A percentile compares a stretch with the other conserved stretches of the same genome.
Evolutionary conservation across 495 filamentous ascomycete species (phyloP).

Genomic region (Astrothelium macrocarpum): DNA sequence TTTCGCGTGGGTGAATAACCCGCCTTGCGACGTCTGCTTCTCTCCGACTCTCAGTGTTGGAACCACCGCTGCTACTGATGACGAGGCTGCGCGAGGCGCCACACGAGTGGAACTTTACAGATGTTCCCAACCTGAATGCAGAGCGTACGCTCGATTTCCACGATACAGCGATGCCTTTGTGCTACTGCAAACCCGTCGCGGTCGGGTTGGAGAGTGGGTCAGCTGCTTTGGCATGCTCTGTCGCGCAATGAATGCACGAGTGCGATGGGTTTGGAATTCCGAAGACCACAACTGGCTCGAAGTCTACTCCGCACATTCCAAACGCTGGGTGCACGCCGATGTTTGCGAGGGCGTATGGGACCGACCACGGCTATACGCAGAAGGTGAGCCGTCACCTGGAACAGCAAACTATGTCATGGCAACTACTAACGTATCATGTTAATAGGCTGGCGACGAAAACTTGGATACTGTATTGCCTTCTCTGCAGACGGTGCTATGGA

Average conservation of each 20-base stretch:
- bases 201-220: slow-evolving; percentile 89
- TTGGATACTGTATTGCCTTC: slow-evolving; percentile 95
- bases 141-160: slow-evolving; percentile 76
- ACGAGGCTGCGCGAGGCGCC: slow-evolving; percentile 81
- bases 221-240: slow-evolving; percentile 99
- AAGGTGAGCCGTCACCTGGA: slow-evolving; percentile 46
- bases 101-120: slow-evolving; percentile 80
- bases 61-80: slow-evolving; percentile 71
- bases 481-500: slow-evolving; percentile 91
- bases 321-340: slow-evolving; percentile 95
- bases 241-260: slow-evolving; percentile 78
- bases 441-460: slow-evolving; percentile 77
- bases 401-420: not conserved
- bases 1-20: slow-evolving; percentile 96
- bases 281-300: slow-evolving; percentile 98
- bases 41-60: slow-evolving; percentile 76
- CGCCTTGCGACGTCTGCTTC: slow-evolving; percentile 67
- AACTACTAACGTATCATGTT: slow-evolving; percentile 13
- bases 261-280: slow-evolving; percentile 96
- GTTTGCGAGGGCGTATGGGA: slow-evolving; percentile 93
- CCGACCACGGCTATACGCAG: slow-evolving; percentile 82
- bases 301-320: slow-evolving; percentile 87
- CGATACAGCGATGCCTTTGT: slow-evolving; percentile 96
- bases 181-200: slow-evolving; percentile 71
- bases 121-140: slow-evolving; percentile 63